phyloP scores from a whole-genome alignment of 139 green algal genomes.

The Picochlorum costavermella region DNA sequence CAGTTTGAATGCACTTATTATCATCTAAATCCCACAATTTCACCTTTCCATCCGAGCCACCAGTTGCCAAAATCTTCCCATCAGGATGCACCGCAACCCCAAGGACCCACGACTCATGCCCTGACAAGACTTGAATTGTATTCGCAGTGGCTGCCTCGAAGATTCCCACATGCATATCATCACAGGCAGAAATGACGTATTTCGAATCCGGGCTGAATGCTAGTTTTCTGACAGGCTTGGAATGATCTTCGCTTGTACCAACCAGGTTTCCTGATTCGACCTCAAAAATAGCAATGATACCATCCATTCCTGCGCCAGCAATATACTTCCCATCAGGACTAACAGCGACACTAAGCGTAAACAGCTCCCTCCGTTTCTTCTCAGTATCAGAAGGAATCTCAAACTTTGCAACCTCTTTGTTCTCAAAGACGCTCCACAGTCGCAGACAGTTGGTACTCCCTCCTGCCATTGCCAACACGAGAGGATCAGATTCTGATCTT shows the following conservation, averaged over 20 bases:
- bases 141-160: slow-evolving; percentile 70
- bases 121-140: slow-evolving; percentile 74
- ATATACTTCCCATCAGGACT: slow-evolving; percentile 58
- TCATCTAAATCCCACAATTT: slow-evolving; percentile 81
- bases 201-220: slow-evolving; percentile 72
- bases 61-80: slow-evolving; percentile 56
- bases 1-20: slow-evolving; percentile 45
- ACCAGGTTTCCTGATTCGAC: slow-evolving; percentile 42
- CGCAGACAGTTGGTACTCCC: slow-evolving; percentile 52
- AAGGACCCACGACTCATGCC: slow-evolving; percentile 86
- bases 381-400: slow-evolving; percentile 22
- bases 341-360: slow-evolving; percentile 64
- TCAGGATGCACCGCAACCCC: slow-evolving; percentile 61
- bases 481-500: slow-evolving; percentile 6
- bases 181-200: slow-evolving; percentile 72
- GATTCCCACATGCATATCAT: slow-evolving; percentile 85
- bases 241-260: slow-evolving; percentile 64
- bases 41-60: slow-evolving; percentile 62
- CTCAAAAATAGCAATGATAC: slow-evolving; percentile 71
- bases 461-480: slow-evolving; percentile 53
- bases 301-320: slow-evolving; percentile 68
- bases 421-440: slow-evolving; percentile 6
- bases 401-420: slow-evolving; percentile 5
- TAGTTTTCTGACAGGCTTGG: slow-evolving; percentile 74
- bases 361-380: slow-evolving; percentile 44